These are phyloP conservation scores for Microstegium vimineum DNA, from an alignment of 176 grass and related monocot species.

Conservation along the genomic window DNA sequence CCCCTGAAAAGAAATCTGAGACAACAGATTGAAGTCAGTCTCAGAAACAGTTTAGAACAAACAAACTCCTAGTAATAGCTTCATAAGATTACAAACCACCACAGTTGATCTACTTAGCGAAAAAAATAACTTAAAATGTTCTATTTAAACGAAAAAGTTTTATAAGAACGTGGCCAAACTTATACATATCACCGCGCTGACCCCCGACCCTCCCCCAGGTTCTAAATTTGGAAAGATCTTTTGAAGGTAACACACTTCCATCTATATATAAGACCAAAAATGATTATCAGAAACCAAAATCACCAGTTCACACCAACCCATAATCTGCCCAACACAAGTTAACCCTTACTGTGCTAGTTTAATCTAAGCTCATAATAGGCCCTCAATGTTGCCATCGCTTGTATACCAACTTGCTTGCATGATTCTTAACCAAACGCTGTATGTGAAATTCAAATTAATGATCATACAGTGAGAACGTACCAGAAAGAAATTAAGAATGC, in stretches of 20 bases:
- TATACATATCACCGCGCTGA: background rate
- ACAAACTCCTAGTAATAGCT: slow-evolving; percentile 9
- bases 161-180: background rate
- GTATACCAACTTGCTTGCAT: background rate
- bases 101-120: background rate
- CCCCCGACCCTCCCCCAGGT: background rate
- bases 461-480: background rate
- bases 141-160: background rate
- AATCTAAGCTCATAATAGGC: background rate
- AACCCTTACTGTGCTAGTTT: background rate
- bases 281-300: slow-evolving; percentile 17
- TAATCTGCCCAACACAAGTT: background rate
- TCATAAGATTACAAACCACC: slow-evolving; percentile 17
- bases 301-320: slow-evolving; percentile 1
- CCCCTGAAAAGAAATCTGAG: slow-evolving; percentile 69
- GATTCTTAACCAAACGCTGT: background rate
- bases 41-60: slow-evolving; percentile 28
- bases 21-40: slow-evolving; percentile 11
- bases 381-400: background rate
- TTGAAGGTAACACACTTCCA: background rate
- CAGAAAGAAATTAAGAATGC: slow-evolving; percentile 1
- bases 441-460: background rate
- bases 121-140: slow-evolving; percentile 6
- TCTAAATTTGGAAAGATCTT: background rate
- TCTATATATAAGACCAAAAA: background rate